Evolutionary conservation across 1,284 basidiomycete genomes (phyloP).

Genomic region (Boletus albobrunnescens): DNA sequence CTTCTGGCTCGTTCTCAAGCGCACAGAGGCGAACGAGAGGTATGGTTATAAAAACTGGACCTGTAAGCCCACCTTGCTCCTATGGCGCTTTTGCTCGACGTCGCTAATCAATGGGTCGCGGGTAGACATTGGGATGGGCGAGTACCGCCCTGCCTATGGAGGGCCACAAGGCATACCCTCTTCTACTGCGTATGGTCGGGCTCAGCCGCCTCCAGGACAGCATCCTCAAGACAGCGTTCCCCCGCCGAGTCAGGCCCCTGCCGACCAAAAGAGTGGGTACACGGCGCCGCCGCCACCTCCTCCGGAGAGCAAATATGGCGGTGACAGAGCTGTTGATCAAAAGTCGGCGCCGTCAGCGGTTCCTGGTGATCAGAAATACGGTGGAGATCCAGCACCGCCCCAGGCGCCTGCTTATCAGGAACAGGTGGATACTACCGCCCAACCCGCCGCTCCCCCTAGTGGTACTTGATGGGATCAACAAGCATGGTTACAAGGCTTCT

Average conservation of each 20-base stretch:
- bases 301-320: not conserved
- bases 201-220: constrained; percentile 1
- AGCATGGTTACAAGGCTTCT: not conserved
- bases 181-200: not conserved
- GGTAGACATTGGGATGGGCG: constrained; percentile 23
- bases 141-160: constrained; percentile 2
- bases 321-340: not conserved
- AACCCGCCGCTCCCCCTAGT: not conserved
- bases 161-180: not conserved
- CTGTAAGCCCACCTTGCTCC: constrained; percentile 39
- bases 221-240: not conserved
- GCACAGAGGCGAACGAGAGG: constrained; percentile 67
- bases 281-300: not conserved
- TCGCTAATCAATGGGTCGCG: not conserved
- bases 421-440: not conserved
- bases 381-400: not conserved
- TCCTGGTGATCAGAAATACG: not conserved
- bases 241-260: constrained; percentile 6
- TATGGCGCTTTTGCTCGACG: not conserved
- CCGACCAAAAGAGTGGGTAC: constrained; percentile 11
- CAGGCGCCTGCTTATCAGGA: constrained; percentile 15
- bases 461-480: constrained; percentile 4
- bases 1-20: constrained; percentile 66
- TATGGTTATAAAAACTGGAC: constrained; percentile 66
- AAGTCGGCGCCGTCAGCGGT: not conserved